phyloP scores from a whole-genome alignment of 164 flowering plant species.

The Kingdonia uniflora region DNA sequence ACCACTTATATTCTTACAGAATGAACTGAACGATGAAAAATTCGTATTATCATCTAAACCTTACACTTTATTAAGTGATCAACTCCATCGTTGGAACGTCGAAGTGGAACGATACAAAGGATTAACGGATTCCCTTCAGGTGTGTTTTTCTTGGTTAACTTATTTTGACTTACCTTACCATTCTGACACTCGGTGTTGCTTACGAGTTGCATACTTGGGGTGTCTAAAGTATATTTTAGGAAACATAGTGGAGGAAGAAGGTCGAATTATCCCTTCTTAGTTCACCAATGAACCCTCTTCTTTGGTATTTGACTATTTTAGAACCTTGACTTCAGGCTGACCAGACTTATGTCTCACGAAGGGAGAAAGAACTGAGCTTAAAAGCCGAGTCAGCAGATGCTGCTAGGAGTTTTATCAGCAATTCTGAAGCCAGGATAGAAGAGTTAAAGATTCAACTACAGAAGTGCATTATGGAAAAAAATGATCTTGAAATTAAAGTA shows the following conservation, averaged over 20 bases:
- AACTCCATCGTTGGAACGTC: slow-evolving; percentile 66
- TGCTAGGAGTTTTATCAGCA: slow-evolving; percentile 31
- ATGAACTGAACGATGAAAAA: slow-evolving; percentile 70
- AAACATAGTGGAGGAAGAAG: too few species aligned
- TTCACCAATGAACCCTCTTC: slow-evolving; percentile 1
- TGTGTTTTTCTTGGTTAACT: slow-evolving; percentile 15
- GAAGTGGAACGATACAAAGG: slow-evolving; percentile 63
- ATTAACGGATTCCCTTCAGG: slow-evolving; percentile 70
- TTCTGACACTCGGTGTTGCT: too few species aligned
- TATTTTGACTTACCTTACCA: neutral
- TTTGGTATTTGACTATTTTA: slow-evolving; percentile 1
- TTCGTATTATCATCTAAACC: slow-evolving; percentile 55
- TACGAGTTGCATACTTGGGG: too few species aligned
- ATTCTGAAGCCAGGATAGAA: slow-evolving; percentile 42
- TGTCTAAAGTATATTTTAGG: too few species aligned
- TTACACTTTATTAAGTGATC: slow-evolving; percentile 62
- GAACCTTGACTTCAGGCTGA: slow-evolving; percentile 51
- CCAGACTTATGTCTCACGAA: slow-evolving; percentile 48
- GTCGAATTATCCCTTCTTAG: too few species aligned
- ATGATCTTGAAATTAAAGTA: slow-evolving; percentile 73
- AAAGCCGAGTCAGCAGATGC: slow-evolving; percentile 56
- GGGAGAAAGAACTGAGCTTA: slow-evolving; percentile 66
- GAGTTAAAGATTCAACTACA: slow-evolving; percentile 65
- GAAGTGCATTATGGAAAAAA: slow-evolving; percentile 49
- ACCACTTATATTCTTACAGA: slow-evolving; percentile 24